These are phyloP conservation scores for Macroventuria anomochaeta DNA, from an alignment of 2,329 filamentous ascomycete genomes.

Conservation along the genomic window DNA sequence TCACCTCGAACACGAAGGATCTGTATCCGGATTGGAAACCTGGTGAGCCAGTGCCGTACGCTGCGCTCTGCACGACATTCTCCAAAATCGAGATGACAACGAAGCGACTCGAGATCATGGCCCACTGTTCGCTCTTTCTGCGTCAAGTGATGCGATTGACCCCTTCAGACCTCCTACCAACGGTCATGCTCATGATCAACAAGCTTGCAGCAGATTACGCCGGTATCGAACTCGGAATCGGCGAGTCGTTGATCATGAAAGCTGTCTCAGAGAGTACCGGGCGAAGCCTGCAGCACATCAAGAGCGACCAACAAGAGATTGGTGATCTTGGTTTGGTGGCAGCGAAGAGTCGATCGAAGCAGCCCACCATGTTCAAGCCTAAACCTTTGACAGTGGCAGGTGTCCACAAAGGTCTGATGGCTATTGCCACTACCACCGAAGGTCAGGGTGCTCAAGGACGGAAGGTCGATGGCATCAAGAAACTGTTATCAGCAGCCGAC, in stretches of 20 bases:
- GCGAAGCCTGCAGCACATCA: constrained; percentile 85
- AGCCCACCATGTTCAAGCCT: constrained; percentile 98
- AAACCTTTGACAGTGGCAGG: constrained; percentile 86
- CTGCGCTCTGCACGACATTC: constrained; percentile 91
- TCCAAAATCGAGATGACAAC: constrained; percentile 94
- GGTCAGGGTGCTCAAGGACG: constrained; percentile 87
- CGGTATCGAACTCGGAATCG: constrained; percentile 96
- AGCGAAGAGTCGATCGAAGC: constrained; percentile 92
- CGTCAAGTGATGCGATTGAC: constrained; percentile 93
- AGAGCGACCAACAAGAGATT: constrained; percentile 94
- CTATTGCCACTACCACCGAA: constrained; percentile 81
- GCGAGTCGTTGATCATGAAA: constrained; percentile 98
- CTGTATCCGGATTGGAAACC: constrained; percentile 95
- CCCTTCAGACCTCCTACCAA: constrained; percentile 84
- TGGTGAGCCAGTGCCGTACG: constrained; percentile 89
- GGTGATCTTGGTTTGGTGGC: constrained; percentile 94
- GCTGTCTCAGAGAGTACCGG: constrained; percentile 95
- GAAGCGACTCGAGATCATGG: constrained; percentile 85
- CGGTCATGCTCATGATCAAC: constrained; percentile 94
- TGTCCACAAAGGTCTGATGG: constrained; percentile 86
- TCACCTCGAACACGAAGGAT: constrained; percentile 73
- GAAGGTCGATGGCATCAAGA: constrained; percentile 96
- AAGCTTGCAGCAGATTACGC: constrained; percentile 97
- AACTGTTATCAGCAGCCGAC: constrained; percentile 90
- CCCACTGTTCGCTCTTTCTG: constrained; percentile 88